Conservation (phyloP, 441 rosid genomes). For the Pelargonium fulgidum region DNA sequence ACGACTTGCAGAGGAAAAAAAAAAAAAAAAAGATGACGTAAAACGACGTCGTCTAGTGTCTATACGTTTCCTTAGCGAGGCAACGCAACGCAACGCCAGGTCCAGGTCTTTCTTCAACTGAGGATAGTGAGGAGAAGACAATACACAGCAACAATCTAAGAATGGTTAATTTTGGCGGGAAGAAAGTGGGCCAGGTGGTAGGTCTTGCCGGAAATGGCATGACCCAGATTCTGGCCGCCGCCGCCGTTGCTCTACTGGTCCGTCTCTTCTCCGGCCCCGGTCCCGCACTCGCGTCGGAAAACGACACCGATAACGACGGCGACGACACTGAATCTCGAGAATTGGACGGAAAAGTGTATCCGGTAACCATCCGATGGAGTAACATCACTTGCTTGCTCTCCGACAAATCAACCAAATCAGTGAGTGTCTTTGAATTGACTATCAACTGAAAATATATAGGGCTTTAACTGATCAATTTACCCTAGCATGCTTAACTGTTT, state of each 20-base stretch:
- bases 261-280: slow-evolving; percentile 62
- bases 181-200: slow-evolving; percentile 45
- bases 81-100: not conserved
- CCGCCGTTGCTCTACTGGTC: slow-evolving; percentile 61
- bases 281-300: slow-evolving; percentile 44
- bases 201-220: slow-evolving; percentile 64
- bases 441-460: slow-evolving; percentile 9
- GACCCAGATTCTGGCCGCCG: slow-evolving; percentile 61
- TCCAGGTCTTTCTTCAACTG: not conserved
- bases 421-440: slow-evolving; percentile 23
- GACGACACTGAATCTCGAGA: slow-evolving; percentile 32
- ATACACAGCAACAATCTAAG: too few species aligned
- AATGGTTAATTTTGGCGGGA: slow-evolving; percentile 60
- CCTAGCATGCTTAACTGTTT: too few species aligned
- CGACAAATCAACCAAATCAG: slow-evolving; percentile 65
- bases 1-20: too few species aligned
- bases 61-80: not conserved
- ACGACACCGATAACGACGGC: slow-evolving; percentile 29
- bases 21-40: too few species aligned
- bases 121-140: not conserved
- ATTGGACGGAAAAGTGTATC: slow-evolving; percentile 39
- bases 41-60: not conserved
- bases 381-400: slow-evolving; percentile 76
- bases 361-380: slow-evolving; percentile 75
- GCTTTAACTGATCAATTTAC: not conserved